A percentile compares a stretch with the other conserved stretches of the same genome.
Evolutionary conservation across 371 early-diverging fungal species (phyloP).

Genomic region (Batrachochytrium dendrobatidis): DNA sequence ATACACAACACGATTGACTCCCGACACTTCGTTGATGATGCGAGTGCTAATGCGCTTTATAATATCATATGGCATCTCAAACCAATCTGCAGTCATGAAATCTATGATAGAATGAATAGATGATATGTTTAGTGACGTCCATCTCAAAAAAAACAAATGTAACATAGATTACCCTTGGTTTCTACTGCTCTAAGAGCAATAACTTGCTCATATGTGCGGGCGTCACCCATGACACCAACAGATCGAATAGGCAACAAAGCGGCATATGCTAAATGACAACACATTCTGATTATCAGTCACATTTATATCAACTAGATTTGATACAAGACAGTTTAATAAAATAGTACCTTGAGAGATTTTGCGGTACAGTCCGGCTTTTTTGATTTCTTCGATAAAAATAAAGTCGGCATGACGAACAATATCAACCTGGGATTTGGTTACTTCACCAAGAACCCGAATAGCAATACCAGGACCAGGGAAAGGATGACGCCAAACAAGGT

Average conservation of each 20-base stretch:
- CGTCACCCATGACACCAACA: constrained; percentile 98
- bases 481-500: constrained; percentile 96
- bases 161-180: constrained; percentile 40
- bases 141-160: neutral
- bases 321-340: neutral
- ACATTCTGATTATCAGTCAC: neutral
- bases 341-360: constrained; percentile 82
- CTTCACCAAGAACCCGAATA: constrained; percentile 93
- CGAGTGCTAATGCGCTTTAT: constrained; percentile 86
- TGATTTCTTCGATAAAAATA: constrained; percentile 97
- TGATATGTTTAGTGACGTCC: neutral
- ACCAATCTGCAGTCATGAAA: constrained; percentile 98
- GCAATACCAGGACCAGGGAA: constrained; percentile 99
- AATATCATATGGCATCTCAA: constrained; percentile 72
- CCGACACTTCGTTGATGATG: constrained; percentile 96
- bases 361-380: constrained; percentile 89
- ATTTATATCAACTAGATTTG: neutral
- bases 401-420: constrained; percentile 91
- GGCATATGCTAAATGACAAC: constrained; percentile 66
- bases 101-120: constrained; percentile 41
- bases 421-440: constrained; percentile 81
- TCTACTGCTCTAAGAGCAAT: constrained; percentile 95
- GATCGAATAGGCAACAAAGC: constrained; percentile 89
- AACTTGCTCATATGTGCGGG: constrained; percentile 96
- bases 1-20: constrained; percentile 95